Conservation (phyloP, 139 green algal genomes). For the Chlamydomonas incerta region DNA sequence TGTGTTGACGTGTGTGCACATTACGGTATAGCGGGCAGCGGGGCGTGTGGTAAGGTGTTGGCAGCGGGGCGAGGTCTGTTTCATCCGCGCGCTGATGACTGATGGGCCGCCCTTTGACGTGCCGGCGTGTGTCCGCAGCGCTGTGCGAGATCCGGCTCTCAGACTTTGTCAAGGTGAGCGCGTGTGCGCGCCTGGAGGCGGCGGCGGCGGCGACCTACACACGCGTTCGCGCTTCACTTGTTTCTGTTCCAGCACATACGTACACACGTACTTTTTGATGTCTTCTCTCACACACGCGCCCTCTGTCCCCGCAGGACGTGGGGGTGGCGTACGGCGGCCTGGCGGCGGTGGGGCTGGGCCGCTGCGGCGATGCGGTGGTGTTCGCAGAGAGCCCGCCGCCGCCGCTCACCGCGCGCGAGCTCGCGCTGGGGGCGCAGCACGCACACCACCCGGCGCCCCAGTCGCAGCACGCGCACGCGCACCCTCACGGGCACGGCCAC, state of each 20-base stretch:
- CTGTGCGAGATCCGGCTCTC: constrained; percentile 26
- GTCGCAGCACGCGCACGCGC: neutral
- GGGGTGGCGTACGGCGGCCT: constrained; percentile 27
- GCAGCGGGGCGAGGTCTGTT: too few relatives aligned
- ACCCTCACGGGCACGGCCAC: neutral
- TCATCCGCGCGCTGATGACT: too few relatives aligned
- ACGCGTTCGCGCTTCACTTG: too few relatives aligned
- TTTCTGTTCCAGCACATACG: too few relatives aligned
- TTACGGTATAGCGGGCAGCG: too few relatives aligned
- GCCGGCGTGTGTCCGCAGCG: too few relatives aligned
- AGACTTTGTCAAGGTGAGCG: constrained; percentile 17
- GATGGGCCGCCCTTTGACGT: too few relatives aligned
- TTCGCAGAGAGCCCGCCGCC: neutral
- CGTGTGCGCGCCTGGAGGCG: neutral
- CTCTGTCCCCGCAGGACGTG: neutral
- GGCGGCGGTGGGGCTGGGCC: constrained; percentile 4
- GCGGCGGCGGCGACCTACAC: too few relatives aligned
- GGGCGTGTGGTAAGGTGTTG: too few relatives aligned
- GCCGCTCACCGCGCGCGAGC: constrained; percentile 3
- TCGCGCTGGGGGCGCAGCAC: neutral
- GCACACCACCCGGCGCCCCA: neutral
- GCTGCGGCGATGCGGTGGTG: constrained; percentile 11
- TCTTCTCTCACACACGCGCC: too few relatives aligned
- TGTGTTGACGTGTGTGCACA: too few relatives aligned
- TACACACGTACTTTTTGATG: too few relatives aligned